These are phyloP conservation scores for Fusarium veterinarium DNA, from an alignment of 2,329 filamentous ascomycete species.

Conservation along the genomic window DNA sequence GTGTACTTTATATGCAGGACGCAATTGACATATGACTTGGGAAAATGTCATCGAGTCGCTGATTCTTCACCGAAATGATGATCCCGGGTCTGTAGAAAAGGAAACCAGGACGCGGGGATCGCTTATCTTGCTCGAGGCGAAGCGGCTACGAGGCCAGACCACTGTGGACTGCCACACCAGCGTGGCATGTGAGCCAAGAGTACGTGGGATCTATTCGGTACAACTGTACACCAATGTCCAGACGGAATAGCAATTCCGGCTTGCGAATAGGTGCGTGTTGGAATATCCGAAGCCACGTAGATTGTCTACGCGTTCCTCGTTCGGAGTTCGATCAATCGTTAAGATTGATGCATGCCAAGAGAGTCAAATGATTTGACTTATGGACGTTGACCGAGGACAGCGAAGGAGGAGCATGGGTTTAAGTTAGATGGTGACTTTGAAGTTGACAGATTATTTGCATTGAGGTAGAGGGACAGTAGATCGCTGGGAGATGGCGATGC, in stretches of 20 bases:
- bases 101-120: not conserved
- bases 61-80: not conserved
- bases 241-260: not conserved
- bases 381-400: not conserved
- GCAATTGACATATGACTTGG: not conserved
- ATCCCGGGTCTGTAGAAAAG: not conserved
- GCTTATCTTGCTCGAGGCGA: not conserved
- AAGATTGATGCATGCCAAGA: too few relatives aligned
- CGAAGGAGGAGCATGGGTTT: not conserved
- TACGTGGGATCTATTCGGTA: not conserved
- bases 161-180: not conserved
- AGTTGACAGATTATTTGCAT: not conserved
- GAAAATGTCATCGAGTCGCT: fast-evolving
- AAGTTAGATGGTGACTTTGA: too few relatives aligned
- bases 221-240: not conserved
- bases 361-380: too few relatives aligned
- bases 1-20: not conserved
- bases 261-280: not conserved
- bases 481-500: not conserved
- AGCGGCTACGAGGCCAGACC: not conserved
- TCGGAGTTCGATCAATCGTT: not conserved
- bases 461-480: not conserved
- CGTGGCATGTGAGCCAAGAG: not conserved
- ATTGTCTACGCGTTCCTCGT: not conserved
- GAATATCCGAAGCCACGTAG: not conserved